Base-by-base conservation (phyloP, 2,329 filamentous ascomycete species). In the Hypoxylon sp. region DNA sequence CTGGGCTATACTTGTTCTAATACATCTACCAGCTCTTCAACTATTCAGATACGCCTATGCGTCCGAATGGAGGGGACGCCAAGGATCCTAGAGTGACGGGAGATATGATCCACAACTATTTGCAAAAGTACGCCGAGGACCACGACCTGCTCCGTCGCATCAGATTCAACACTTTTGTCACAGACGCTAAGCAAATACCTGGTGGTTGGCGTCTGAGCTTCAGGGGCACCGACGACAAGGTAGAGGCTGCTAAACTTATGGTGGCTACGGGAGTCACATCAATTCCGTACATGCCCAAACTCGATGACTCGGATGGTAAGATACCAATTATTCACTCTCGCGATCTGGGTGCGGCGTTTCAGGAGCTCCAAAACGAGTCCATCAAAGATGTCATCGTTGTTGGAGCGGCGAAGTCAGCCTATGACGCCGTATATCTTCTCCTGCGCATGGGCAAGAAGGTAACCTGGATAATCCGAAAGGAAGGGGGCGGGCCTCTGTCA, bases 181-280 rank as follows among this genome's bases (percentile, higher is more conserved):
- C 55, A 16, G 61, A 63, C 24, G 70, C 65, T 24, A 68, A 68
- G 12, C 63, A 68, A 50, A 20, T 32, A n/a, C 4, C 61, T 9
- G 33, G 48, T 5, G 65, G 70, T 1, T 71, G 71, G 70, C 64
- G 59, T 12, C 49, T 73, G 4, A 40, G 63, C 49, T 8, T 72
- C 6, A 49, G 45, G 49, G 65, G 55, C 5, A 66, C 64, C 3
- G 49, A 53, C 14, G 57, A 63, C 42, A 64, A 68, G 46, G 54
- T 70, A 20, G 67, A 67, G 36, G 9, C 18, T 1, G 22, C n/a
- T 9, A 78, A 78, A 49, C 71, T 78, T 5, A 64, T 78, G 4
- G 67, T 75, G 7, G 76, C 76, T 2, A 74, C 72, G 7, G 77
- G 77, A 2, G 67, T 75, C n/a, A 76, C 75, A 11, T 75, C 75